Conservation (phyloP, 208 protist species). For the Trypanosoma grayi region DNA sequence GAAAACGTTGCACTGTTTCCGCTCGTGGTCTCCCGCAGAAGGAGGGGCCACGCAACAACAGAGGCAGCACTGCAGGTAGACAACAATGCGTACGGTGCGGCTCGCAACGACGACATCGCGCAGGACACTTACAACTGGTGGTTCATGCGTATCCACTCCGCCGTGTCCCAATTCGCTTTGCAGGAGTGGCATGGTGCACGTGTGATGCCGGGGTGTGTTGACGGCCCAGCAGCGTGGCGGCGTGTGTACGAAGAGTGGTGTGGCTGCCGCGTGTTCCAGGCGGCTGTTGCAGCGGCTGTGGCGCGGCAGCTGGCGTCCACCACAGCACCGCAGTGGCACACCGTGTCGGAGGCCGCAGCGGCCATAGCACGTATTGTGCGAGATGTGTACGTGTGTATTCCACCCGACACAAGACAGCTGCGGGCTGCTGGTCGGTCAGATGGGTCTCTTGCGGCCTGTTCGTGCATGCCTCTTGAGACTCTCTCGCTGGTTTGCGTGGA, state of each 20-base stretch:
- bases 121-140: conserved; percentile 17
- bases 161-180: conserved; percentile 3
- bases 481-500: background rate
- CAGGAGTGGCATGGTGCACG: conserved; percentile 13
- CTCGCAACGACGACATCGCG: background rate
- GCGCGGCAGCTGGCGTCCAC: conserved; percentile 8
- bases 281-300: conserved; percentile 4
- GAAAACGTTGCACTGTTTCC: conserved; percentile 49
- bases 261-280: conserved; percentile 17
- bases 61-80: background rate
- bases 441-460: background rate
- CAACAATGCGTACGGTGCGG: background rate
- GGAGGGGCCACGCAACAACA: background rate
- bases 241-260: conserved; percentile 5
- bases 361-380: background rate
- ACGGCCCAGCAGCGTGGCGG: background rate
- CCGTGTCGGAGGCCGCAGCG: background rate
- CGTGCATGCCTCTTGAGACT: background rate
- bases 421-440: background rate
- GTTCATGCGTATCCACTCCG: conserved; percentile 25
- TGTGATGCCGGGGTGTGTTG: background rate
- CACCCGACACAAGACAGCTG: background rate
- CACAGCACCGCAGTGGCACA: conserved; percentile 1
- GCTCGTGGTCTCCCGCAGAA: conserved; percentile 6
- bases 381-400: conserved; percentile 7